phyloP scores from a whole-genome alignment of 208 protist species.

The Leishmania mexicana region DNA sequence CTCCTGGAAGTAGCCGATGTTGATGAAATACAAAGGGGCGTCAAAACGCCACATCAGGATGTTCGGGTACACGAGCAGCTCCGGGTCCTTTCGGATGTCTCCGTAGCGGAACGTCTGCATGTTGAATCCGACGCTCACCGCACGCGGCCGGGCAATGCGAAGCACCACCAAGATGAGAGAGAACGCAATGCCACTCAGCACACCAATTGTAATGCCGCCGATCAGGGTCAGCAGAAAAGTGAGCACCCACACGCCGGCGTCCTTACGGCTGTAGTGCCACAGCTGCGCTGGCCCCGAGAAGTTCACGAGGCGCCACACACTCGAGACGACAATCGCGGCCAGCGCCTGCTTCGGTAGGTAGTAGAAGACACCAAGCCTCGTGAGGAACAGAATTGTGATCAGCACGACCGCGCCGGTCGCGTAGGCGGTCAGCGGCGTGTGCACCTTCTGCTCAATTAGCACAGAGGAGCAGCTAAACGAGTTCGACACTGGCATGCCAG shows the following conservation, averaged over 20 bases:
- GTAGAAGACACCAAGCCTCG: slow-evolving; percentile 54
- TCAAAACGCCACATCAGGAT: slow-evolving; percentile 70
- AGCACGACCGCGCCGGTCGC: slow-evolving; percentile 41
- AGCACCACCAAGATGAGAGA: slow-evolving; percentile 62
- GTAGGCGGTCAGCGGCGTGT: slow-evolving; percentile 49
- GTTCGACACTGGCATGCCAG: slow-evolving; percentile 56
- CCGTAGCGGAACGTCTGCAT: slow-evolving; percentile 51
- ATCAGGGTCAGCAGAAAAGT: slow-evolving; percentile 60
- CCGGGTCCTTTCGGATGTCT: slow-evolving; percentile 53
- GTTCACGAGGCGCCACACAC: slow-evolving; percentile 57
- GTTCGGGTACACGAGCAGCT: slow-evolving; percentile 69
- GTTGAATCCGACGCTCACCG: slow-evolving; percentile 61
- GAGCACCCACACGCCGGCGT: slow-evolving; percentile 58
- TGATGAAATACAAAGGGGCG: slow-evolving; percentile 63
- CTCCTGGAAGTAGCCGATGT: slow-evolving; percentile 54
- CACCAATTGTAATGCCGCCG: slow-evolving; percentile 53
- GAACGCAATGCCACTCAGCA: slow-evolving; percentile 53
- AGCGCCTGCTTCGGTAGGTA: slow-evolving; percentile 64
- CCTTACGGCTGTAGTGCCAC: slow-evolving; percentile 55
- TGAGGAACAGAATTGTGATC: slow-evolving; percentile 50
- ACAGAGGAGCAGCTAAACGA: slow-evolving; percentile 64
- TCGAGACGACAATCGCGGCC: slow-evolving; percentile 52
- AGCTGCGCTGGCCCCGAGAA: slow-evolving; percentile 39
- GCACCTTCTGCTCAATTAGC: slow-evolving; percentile 47
- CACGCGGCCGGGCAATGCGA: slow-evolving; percentile 54